These are phyloP conservation scores for Polychaeton citri DNA, from an alignment of 2,329 filamentous ascomycete genomes.

Conservation along the genomic window DNA sequence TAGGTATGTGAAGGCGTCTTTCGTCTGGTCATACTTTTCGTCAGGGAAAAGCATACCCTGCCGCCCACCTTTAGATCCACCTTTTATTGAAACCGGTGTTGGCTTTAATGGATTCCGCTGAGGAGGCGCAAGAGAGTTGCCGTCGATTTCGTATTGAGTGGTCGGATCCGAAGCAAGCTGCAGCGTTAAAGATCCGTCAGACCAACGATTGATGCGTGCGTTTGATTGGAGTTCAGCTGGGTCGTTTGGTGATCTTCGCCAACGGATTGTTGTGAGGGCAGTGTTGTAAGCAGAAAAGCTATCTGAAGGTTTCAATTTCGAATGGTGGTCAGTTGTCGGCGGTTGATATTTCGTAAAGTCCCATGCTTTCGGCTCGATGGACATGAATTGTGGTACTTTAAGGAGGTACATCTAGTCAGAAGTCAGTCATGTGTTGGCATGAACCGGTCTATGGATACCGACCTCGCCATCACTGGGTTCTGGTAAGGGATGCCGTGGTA, in stretches of 20 bases:
- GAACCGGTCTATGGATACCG: slow-evolving; percentile 8
- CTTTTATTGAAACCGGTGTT: slow-evolving; percentile 28
- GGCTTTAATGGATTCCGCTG: slow-evolving; percentile 36
- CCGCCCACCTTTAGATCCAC: slow-evolving; percentile 19
- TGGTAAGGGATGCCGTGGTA: slow-evolving; percentile 57
- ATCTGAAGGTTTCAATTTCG: slow-evolving; percentile 28
- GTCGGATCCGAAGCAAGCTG: slow-evolving; percentile 54
- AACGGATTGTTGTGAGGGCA: slow-evolving; percentile 55
- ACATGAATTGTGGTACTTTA: slow-evolving; percentile 60
- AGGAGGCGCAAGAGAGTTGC: slow-evolving; percentile 54
- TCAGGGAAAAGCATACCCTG: slow-evolving; percentile 10
- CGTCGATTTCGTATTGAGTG: slow-evolving; percentile 61
- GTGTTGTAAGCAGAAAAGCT: slow-evolving; percentile 49
- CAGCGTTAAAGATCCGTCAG: slow-evolving; percentile 63
- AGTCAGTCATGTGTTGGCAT: neutral
- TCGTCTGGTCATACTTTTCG: slow-evolving; percentile 50
- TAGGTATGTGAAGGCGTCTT: slow-evolving; percentile 65
- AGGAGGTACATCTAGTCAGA: slow-evolving; percentile 49
- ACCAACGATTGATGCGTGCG: slow-evolving; percentile 62
- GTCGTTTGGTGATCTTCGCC: slow-evolving; percentile 52
- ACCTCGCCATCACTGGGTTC: slow-evolving; percentile 60
- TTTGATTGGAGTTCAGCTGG: slow-evolving; percentile 60
- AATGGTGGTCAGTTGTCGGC: slow-evolving; percentile 44
- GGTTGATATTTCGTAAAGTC: slow-evolving; percentile 53
- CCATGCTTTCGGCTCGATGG: slow-evolving; percentile 55